Conservation (phyloP, 176 grass and related monocot species). For the Lolium rigidum region DNA sequence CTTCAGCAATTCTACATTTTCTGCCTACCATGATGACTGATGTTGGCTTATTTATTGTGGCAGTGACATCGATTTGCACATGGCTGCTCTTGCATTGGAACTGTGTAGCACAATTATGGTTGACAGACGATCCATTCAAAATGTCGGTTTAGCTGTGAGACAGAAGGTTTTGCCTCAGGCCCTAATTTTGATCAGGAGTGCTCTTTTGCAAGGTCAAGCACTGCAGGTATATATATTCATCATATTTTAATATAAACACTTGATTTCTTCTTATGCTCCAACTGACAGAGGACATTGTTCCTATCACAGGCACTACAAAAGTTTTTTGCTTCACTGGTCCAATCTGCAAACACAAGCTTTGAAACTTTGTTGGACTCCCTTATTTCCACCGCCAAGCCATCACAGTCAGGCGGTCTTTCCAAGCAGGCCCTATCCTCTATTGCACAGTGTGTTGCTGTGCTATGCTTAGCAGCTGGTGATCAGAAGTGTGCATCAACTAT, state of each 20-base stretch:
- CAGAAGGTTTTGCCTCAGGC: constrained; percentile 27
- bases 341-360: constrained; percentile 26
- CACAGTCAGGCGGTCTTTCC: constrained; percentile 19
- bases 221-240: constrained; percentile 22
- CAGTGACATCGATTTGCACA: constrained; percentile 33
- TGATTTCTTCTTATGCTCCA: not conserved
- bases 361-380: constrained; percentile 19
- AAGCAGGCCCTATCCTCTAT: constrained; percentile 24
- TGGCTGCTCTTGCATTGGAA: constrained; percentile 32
- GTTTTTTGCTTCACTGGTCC: constrained; percentile 35
- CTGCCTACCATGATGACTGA: not conserved
- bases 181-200: constrained; percentile 28
- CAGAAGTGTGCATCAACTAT: constrained; percentile 30
- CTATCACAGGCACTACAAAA: constrained; percentile 14
- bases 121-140: constrained; percentile 16
- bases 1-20: not conserved
- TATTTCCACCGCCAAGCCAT: constrained; percentile 32
- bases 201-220: constrained; percentile 31
- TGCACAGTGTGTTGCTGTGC: constrained; percentile 34
- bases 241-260: not conserved
- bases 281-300: not conserved
- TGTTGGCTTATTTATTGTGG: not conserved
- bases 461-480: constrained; percentile 35
- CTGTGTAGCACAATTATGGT: constrained; percentile 25
- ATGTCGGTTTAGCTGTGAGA: constrained; percentile 31